phyloP scores from a whole-genome alignment of 2,329 filamentous ascomycete genomes.

The Sporothrix inflata region DNA sequence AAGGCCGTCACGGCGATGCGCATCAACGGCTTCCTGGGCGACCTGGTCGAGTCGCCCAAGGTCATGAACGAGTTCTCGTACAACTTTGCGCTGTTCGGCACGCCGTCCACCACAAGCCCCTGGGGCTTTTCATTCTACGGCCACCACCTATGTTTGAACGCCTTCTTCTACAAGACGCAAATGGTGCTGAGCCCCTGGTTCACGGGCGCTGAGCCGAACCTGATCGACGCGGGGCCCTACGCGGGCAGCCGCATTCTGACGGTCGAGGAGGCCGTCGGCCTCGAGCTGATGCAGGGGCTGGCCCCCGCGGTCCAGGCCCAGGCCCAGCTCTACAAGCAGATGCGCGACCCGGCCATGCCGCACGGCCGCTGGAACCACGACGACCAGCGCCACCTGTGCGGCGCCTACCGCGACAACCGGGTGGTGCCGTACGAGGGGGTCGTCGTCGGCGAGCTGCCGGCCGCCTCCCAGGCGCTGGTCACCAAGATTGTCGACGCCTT shows the following conservation, averaged over 20 bases:
- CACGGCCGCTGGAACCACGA: conserved; percentile 76
- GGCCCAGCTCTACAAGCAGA: conserved; percentile 61
- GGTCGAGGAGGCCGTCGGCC: conserved; percentile 64
- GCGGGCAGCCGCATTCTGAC: conserved; percentile 68
- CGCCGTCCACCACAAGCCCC: conserved; percentile 57
- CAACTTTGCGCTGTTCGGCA: conserved; percentile 43
- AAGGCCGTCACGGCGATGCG: conserved; percentile 73
- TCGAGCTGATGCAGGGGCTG: conserved; percentile 71
- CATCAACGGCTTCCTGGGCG: conserved; percentile 74
- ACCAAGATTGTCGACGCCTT: conserved; percentile 65
- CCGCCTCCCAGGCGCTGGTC: conserved; percentile 58
- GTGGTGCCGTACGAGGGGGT: conserved; percentile 75
- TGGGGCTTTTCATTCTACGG: conserved; percentile 80
- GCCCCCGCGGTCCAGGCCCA: conserved; percentile 47
- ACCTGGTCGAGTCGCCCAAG: conserved; percentile 62
- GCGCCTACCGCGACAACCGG: conserved; percentile 78
- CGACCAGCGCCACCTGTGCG: conserved; percentile 77
- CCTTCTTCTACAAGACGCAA: conserved; percentile 67
- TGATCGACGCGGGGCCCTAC: conserved; percentile 67
- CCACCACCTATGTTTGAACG: conserved; percentile 74
- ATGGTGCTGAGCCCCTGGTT: conserved; percentile 75
- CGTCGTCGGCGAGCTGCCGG: conserved; percentile 52
- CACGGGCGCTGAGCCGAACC: conserved; percentile 77
- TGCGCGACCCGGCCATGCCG: conserved; percentile 69
- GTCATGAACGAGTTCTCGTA: conserved; percentile 78